phyloP scores from a whole-genome alignment of 257 asterid species.

The Solanum raphanifolium region DNA sequence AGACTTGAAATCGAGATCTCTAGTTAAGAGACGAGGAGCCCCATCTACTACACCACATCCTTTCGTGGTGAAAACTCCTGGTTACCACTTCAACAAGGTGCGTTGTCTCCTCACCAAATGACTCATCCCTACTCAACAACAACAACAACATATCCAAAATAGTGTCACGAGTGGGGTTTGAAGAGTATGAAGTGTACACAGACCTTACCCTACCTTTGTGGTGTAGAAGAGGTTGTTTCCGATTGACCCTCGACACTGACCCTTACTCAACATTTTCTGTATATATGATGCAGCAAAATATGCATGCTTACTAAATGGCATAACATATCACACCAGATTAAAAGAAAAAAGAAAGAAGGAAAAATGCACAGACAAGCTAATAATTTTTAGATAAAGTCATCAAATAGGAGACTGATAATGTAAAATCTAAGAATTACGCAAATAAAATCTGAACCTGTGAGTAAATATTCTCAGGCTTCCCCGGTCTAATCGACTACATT shows the following conservation, averaged over 20 bases:
- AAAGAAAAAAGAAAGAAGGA: background rate
- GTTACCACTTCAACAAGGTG: background rate
- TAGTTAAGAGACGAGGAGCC: background rate
- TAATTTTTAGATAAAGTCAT: background rate
- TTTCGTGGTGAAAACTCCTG: background rate
- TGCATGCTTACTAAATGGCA: background rate
- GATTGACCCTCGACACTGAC: background rate
- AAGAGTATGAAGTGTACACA: background rate
- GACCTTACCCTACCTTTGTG: background rate
- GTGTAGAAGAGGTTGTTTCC: background rate
- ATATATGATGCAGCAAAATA: background rate
- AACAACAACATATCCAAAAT: background rate
- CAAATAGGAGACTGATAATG: background rate
- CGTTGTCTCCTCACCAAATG: slow-evolving; percentile 7
- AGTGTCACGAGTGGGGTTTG: background rate
- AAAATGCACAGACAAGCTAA: background rate
- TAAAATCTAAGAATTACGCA: background rate
- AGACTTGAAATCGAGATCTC: background rate
- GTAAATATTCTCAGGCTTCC: background rate
- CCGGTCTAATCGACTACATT: slow-evolving; percentile 26
- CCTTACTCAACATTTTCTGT: background rate
- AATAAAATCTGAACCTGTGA: background rate
- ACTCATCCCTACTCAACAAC: background rate
- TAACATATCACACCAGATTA: background rate
- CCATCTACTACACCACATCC: background rate